Evolutionary conservation across 441 rosid species (phyloP).

Genomic region (Breynia disticha): DNA sequence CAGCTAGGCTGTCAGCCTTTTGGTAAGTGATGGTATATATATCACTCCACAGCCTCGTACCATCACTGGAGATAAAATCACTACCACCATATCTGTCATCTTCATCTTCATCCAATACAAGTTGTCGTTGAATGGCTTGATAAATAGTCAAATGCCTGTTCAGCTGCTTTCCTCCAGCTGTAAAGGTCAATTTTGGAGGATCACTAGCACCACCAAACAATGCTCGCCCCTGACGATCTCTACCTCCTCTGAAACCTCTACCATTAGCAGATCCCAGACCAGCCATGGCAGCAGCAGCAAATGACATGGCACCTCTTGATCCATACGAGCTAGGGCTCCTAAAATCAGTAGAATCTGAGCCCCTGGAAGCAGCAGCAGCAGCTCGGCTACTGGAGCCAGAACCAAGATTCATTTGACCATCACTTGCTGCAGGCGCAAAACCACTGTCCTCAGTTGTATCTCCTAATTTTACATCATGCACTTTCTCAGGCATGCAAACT

Average conservation of each 20-base stretch:
- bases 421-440: conserved; percentile 41
- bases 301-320: conserved; percentile 91
- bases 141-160: conserved; percentile 92
- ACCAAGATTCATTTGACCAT: conserved; percentile 51
- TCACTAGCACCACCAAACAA: conserved; percentile 59
- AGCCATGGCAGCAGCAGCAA: conserved; percentile 99
- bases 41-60: conserved; percentile 85
- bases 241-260: conserved; percentile 86
- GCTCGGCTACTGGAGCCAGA: conserved; percentile 87
- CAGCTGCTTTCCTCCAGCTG: conserved; percentile 89
- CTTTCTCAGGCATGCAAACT: conserved; percentile 87
- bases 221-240: conserved; percentile 91
- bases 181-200: conserved; percentile 72
- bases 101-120: conserved; percentile 81
- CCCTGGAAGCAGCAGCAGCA: conserved; percentile 40
- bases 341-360: conserved; percentile 67
- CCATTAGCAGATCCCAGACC: conserved; percentile 91
- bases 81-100: conserved; percentile 80
- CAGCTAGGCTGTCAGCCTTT: conserved; percentile 76
- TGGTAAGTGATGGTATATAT: conserved; percentile 88
- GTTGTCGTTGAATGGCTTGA: conserved; percentile 96
- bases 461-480: conserved; percentile 91
- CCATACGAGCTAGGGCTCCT: conserved; percentile 66
- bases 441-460: conserved; percentile 67
- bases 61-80: conserved; percentile 85